phyloP scores from a whole-genome alignment of 2,329 filamentous ascomycete genomes.

The Dactylonectria estremocensis region DNA sequence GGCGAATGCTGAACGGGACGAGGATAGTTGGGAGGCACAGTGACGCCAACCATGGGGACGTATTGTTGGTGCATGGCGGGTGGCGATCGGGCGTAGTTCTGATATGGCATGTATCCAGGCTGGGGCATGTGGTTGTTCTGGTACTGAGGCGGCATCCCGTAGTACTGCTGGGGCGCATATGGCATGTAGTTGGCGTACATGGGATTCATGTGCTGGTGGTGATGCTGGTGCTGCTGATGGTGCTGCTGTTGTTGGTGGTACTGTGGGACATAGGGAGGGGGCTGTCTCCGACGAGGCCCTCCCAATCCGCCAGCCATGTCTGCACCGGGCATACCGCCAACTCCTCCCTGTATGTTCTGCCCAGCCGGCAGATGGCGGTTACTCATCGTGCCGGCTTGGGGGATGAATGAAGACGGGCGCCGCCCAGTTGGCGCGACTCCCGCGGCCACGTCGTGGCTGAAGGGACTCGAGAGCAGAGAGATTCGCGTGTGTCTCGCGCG shows the following conservation, averaged over 20 bases:
- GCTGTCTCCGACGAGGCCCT: slow-evolving; percentile 57
- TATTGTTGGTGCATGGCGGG: slow-evolving; percentile 70
- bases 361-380: slow-evolving; percentile 83
- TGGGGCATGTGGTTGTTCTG: slow-evolving; percentile 57
- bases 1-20: slow-evolving; percentile 67
- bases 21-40: slow-evolving; percentile 63
- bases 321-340: slow-evolving; percentile 52
- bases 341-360: slow-evolving; percentile 71
- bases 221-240: slow-evolving; percentile 49
- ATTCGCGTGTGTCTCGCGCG: slow-evolving; percentile 24
- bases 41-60: slow-evolving; percentile 65
- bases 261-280: slow-evolving; percentile 57
- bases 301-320: slow-evolving; percentile 55
- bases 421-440: slow-evolving; percentile 55
- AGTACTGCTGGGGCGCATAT: slow-evolving; percentile 63
- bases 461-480: slow-evolving; percentile 35
- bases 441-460: slow-evolving; percentile 41
- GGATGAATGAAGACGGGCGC: slow-evolving; percentile 52
- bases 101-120: slow-evolving; percentile 65
- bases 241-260: slow-evolving; percentile 54
- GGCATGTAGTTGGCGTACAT: slow-evolving; percentile 69
- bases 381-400: slow-evolving; percentile 84
- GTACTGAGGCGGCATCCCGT: slow-evolving; percentile 67
- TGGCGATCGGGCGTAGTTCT: slow-evolving; percentile 64
- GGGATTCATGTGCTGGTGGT: slow-evolving; percentile 59